A percentile compares a stretch with the other conserved stretches of the same genome.
Evolutionary conservation across 305 asterid species (phyloP).

Genomic region (Fraxinus xanthoxyloides): DNA sequence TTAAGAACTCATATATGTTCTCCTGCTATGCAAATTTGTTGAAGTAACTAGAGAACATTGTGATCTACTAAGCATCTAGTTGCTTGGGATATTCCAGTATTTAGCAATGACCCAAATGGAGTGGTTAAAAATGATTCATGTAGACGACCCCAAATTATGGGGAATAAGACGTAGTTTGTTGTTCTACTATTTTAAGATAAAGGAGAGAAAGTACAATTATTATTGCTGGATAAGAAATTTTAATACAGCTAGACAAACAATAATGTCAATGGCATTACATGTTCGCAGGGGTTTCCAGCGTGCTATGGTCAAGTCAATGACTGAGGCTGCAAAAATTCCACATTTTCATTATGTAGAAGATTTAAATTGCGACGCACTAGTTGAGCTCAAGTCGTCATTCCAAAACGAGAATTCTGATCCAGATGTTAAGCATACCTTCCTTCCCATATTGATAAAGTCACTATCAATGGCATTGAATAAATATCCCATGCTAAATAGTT

Average conservation of each 20-base stretch:
- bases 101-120: not conserved
- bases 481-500: slow-evolving; percentile 79
- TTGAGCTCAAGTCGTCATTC: slow-evolving; percentile 71
- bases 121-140: not conserved
- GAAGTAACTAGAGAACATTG: not conserved
- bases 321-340: slow-evolving; percentile 83
- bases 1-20: not conserved
- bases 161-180: not conserved
- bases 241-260: not conserved
- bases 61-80: not conserved
- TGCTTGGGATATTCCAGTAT: not conserved
- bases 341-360: slow-evolving; percentile 93
- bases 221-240: not conserved
- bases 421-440: slow-evolving; percentile 72
- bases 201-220: not conserved
- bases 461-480: slow-evolving; percentile 75
- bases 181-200: not conserved
- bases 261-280: not conserved
- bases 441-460: slow-evolving; percentile 74
- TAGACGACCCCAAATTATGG: not conserved
- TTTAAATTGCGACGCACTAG: slow-evolving; percentile 71
- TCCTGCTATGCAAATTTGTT: not conserved
- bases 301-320: slow-evolving; percentile 91
- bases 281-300: slow-evolving; percentile 87
- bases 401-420: slow-evolving; percentile 69